Evolutionary conservation across 345 rosid species (phyloP).

Genomic region (Syzygium aromaticum): DNA sequence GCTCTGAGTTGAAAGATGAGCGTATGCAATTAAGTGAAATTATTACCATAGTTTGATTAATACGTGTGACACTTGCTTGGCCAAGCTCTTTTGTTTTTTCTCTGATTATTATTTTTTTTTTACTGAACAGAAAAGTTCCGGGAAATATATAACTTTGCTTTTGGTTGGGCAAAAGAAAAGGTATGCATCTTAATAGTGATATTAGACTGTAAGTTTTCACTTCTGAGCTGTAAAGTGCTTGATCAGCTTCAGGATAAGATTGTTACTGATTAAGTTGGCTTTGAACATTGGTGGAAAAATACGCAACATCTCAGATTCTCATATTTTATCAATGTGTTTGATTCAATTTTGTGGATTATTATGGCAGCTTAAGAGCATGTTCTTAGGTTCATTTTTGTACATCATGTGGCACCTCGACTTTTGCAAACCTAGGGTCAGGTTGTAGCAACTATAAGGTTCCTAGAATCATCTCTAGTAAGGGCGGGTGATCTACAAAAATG

Average conservation of each 20-base stretch:
- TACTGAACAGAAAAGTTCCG: conserved; percentile 76
- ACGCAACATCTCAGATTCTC: not conserved
- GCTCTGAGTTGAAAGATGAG: conserved; percentile 91
- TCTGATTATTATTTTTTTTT: conserved; percentile 9
- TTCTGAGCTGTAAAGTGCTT: not conserved
- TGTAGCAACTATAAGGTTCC: not conserved
- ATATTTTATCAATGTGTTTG: not conserved
- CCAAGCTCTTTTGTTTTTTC: not conserved
- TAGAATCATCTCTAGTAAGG: not conserved
- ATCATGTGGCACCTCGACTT: not conserved
- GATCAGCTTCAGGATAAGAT: not conserved
- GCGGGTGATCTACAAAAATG: not conserved
- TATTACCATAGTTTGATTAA: not conserved
- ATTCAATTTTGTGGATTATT: not conserved
- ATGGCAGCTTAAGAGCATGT: not conserved
- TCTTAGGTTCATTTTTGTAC: not conserved
- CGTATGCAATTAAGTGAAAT: conserved; percentile 34
- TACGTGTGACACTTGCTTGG: not conserved
- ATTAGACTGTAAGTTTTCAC: not conserved
- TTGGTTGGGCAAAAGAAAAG: conserved; percentile 99
- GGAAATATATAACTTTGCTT: conserved; percentile 90
- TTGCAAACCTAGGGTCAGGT: not conserved
- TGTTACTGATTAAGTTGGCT: not conserved
- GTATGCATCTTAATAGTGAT: conserved; percentile 17
- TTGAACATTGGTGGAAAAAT: not conserved